Percentiles rank a stretch among this genome's conserved stretches.
Evolutionary conservation across 2,329 filamentous ascomycete species (phyloP).

Genomic region (Microsporum audouinii): DNA sequence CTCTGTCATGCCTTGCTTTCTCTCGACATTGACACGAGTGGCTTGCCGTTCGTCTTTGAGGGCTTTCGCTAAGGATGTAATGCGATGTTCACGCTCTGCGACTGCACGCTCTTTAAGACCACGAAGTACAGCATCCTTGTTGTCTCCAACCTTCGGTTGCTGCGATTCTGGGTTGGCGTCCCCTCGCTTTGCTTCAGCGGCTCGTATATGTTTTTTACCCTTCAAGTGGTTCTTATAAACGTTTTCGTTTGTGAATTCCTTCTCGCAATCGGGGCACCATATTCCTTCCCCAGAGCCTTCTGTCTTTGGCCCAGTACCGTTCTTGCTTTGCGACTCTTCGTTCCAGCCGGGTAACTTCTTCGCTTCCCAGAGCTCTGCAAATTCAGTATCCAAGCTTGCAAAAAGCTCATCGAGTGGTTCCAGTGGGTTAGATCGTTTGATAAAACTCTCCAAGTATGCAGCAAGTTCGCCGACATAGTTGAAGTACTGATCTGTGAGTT

Average conservation of each 20-base stretch:
- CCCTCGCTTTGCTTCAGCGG: conserved; percentile 53
- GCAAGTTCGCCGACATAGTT: conserved; percentile 71
- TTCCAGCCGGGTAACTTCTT: conserved; percentile 73
- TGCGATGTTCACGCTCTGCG: conserved; percentile 74
- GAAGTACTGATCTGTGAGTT: conserved; percentile 87
- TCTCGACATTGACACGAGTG: conserved; percentile 87
- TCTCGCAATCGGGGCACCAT: conserved; percentile 87
- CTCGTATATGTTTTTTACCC: conserved; percentile 87
- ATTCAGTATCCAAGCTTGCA: conserved; percentile 65
- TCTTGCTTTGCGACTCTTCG: conserved; percentile 38
- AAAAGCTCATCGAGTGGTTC: conserved; percentile 77
- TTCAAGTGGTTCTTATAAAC: conserved; percentile 82
- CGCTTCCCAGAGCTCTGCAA: conserved; percentile 69
- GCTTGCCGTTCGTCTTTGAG: conserved; percentile 83
- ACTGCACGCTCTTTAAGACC: conserved; percentile 79
- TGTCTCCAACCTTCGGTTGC: conserved; percentile 16
- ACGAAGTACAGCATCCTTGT: conserved; percentile 18
- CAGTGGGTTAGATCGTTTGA: conserved; percentile 70
- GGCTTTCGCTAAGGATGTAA: conserved; percentile 65
- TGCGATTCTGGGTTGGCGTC: conserved; percentile 22
- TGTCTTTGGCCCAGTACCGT: conserved; percentile 36
- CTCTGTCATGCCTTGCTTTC: conserved; percentile 94
- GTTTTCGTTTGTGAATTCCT: conserved; percentile 90
- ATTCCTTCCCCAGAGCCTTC: conserved; percentile 55
- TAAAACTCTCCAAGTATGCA: conserved; percentile 76